A percentile compares a stretch with the other conserved stretches of the same genome.
These are phyloP conservation scores for Martiniozyma abietophila DNA, from an alignment of 805 yeast genomes.

Conservation along the genomic window DNA sequence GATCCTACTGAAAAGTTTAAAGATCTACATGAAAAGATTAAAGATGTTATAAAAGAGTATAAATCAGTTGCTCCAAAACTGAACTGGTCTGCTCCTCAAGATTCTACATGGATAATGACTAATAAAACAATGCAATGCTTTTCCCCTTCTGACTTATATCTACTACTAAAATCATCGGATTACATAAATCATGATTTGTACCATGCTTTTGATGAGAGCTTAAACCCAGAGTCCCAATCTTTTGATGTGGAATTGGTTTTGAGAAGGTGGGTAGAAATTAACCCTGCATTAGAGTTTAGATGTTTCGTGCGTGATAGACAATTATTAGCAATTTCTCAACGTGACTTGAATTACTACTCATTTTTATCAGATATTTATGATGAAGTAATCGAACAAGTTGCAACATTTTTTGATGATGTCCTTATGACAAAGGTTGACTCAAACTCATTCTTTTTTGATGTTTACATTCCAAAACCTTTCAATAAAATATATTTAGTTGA, in stretches of 20 bases:
- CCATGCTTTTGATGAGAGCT: constrained; percentile 45
- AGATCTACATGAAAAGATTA: constrained; percentile 49
- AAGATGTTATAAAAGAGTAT: constrained; percentile 34
- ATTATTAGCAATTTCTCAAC: constrained; percentile 69
- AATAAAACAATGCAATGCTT: constrained; percentile 68
- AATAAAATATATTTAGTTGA: constrained; percentile 64
- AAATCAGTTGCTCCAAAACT: constrained; percentile 77
- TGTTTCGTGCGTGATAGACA: constrained; percentile 61
- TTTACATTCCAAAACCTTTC: constrained; percentile 73
- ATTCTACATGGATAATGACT: constrained; percentile 85
- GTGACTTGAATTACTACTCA: constrained; percentile 78
- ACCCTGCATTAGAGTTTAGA: constrained; percentile 89
- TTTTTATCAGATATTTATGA: constrained; percentile 49
- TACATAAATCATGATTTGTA: constrained; percentile 80
- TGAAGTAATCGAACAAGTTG: constrained; percentile 38
- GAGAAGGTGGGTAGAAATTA: constrained; percentile 73
- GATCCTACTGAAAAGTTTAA: constrained; percentile 46
- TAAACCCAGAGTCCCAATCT: constrained; percentile 12
- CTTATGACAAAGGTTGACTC: constrained; percentile 44
- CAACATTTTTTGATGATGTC: constrained; percentile 43
- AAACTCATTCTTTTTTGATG: constrained; percentile 59
- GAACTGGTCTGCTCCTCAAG: constrained; percentile 97
- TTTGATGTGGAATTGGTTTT: constrained; percentile 57
- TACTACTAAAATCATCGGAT: constrained; percentile 77
- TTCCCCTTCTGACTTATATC: constrained; percentile 64